Percentiles rank a stretch among this genome's conserved stretches.
These are phyloP conservation scores for Capsicum chinense DNA, from an alignment of 257 asterid species.

Conservation along the genomic window DNA sequence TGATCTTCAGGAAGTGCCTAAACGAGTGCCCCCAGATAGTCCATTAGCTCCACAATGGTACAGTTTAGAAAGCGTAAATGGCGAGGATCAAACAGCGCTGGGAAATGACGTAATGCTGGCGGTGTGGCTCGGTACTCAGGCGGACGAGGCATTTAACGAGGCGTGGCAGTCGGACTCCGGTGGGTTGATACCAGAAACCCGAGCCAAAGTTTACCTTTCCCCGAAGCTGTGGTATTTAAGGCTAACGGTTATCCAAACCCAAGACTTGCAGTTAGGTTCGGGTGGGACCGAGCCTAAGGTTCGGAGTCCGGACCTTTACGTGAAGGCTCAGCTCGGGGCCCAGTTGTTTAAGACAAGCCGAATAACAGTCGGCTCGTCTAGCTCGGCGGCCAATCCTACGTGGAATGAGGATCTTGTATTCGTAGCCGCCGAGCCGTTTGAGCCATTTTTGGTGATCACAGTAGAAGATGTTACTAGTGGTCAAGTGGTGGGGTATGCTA, in stretches of 20 bases:
- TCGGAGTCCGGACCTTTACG: slow-evolving; percentile 71
- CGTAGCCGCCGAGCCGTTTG: slow-evolving; percentile 97
- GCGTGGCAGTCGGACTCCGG: slow-evolving; percentile 99
- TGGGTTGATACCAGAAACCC: slow-evolving; percentile 88
- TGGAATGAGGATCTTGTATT: slow-evolving; percentile 92
- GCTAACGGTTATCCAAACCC: slow-evolving; percentile 98
- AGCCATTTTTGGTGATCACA: slow-evolving; percentile 71
- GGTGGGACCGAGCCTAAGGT: slow-evolving; percentile 56
- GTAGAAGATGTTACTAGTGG: slow-evolving; percentile 75
- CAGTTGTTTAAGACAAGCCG: slow-evolving; percentile 90
- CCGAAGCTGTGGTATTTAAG: slow-evolving; percentile 97
- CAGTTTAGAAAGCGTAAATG: slow-evolving; percentile 55
- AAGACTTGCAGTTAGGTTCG: slow-evolving; percentile 74
- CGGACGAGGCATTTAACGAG: slow-evolving; percentile 91
- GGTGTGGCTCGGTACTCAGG: slow-evolving; percentile 91
- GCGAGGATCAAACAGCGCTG: slow-evolving; percentile 43
- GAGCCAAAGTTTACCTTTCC: slow-evolving; percentile 90
- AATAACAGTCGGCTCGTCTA: slow-evolving; percentile 48
- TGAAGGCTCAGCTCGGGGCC: slow-evolving; percentile 85
- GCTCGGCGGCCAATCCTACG: slow-evolving; percentile 59
- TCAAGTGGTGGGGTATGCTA: slow-evolving; percentile 60
- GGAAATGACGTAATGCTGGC: slow-evolving; percentile 88
- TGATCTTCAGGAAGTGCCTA: slow-evolving; percentile 86
- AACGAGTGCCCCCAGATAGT: slow-evolving; percentile 88
- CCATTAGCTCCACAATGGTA: slow-evolving; percentile 96